These are phyloP conservation scores for Corchorus olitorius DNA, from an alignment of 345 rosid species.

Conservation along the genomic window DNA sequence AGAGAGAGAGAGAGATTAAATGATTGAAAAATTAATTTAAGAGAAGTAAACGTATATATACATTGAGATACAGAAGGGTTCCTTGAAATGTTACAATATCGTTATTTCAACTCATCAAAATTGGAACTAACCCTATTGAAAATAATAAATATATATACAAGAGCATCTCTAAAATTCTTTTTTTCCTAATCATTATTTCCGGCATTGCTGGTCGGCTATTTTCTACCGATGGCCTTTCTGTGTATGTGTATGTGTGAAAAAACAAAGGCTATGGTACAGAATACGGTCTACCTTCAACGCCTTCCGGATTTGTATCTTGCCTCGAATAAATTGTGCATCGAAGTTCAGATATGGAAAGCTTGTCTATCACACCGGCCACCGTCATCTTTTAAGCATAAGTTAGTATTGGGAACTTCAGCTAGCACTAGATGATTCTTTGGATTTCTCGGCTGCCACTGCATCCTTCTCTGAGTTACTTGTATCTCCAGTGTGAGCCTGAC, in stretches of 20 bases:
- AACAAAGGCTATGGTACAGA: not conserved
- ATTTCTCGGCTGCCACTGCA: constrained; percentile 37
- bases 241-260: not conserved
- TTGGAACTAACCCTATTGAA: not conserved
- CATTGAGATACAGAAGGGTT: not conserved
- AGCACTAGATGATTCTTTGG: constrained; percentile 58
- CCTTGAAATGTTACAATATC: not conserved
- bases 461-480: constrained; percentile 60
- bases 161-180: not conserved
- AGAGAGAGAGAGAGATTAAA: not conserved
- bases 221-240: not conserved
- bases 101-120: not conserved
- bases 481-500: constrained; percentile 60
- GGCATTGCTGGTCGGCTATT: not conserved
- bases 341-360: constrained; percentile 1
- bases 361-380: not conserved
- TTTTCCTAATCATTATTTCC: not conserved
- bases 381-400: constrained; percentile 4
- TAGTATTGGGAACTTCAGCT: constrained; percentile 31
- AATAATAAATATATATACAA: not conserved
- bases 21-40: not conserved
- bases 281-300: not conserved
- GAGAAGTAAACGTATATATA: not conserved
- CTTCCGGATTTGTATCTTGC: not conserved
- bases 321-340: not conserved